Evolutionary conservation across 2,329 filamentous ascomycete species (phyloP).

Genomic region (Ophiostoma piceae): DNA sequence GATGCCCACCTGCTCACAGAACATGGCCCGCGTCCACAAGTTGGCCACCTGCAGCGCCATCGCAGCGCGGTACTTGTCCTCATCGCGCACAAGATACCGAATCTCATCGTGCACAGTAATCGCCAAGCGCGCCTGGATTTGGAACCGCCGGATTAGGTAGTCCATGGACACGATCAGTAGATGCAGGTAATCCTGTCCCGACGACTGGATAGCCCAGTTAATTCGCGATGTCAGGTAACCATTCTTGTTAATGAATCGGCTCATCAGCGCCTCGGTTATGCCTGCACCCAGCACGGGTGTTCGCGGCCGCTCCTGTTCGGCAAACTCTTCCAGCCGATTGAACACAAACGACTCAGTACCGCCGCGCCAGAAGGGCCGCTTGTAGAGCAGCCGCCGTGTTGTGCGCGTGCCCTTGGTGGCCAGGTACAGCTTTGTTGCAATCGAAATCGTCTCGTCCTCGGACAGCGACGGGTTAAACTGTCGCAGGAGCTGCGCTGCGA

Average conservation of each 20-base stretch:
- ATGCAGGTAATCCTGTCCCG: conserved; percentile 94
- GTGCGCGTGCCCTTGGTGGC: conserved; percentile 90
- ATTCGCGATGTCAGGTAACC: conserved; percentile 94
- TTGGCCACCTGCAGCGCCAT: conserved; percentile 94
- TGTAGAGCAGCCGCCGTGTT: conserved; percentile 63
- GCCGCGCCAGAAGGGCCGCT: conserved; percentile 84
- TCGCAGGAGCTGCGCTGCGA: conserved; percentile 79
- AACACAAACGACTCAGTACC: conserved; percentile 97
- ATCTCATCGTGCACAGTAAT: conserved; percentile 99
- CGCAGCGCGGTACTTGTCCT: conserved; percentile 82
- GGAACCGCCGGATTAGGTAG: conserved; percentile 79
- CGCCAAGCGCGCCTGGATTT: conserved; percentile 75
- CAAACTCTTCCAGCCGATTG: conserved; percentile 96
- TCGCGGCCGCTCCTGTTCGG: conserved; percentile 82
- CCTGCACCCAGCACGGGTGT: conserved; percentile 91
- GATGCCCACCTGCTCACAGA: conserved; percentile 93
- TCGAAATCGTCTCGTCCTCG: conserved; percentile 69
- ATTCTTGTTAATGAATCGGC: conserved; percentile 78
- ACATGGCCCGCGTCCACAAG: conserved; percentile 96
- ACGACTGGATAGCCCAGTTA: conserved; percentile 98
- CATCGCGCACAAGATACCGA: conserved; percentile 77
- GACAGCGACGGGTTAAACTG: conserved; percentile 87
- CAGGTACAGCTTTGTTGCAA: conserved; percentile 74
- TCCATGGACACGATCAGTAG: conserved; percentile 93
- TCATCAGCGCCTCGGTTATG: conserved; percentile 92